Evolutionary conservation across 2,329 filamentous ascomycete species (phyloP).

Genomic region (Aspergillus fructus): DNA sequence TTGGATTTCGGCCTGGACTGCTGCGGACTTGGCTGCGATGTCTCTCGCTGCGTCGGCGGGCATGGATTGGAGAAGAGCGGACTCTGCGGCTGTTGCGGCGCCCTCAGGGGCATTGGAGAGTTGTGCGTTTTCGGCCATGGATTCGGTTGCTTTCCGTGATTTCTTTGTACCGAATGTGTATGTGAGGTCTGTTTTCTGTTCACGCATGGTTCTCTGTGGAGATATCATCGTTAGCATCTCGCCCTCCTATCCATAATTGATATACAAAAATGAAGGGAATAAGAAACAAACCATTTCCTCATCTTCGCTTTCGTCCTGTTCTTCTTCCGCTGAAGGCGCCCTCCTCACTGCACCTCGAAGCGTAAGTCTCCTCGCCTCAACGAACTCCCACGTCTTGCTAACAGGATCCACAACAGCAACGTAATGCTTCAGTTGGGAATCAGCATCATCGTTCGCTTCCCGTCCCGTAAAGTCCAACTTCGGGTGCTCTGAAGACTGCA

Average conservation of each 20-base stretch:
- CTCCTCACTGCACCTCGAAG: constrained; percentile 50
- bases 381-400: constrained; percentile 53
- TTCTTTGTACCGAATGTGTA: constrained; percentile 53
- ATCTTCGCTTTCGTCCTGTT: constrained; percentile 29
- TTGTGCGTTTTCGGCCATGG: constrained; percentile 49
- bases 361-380: constrained; percentile 55
- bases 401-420: constrained; percentile 60
- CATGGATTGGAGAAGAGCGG: constrained; percentile 45
- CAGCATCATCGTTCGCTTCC: constrained; percentile 50
- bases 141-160: constrained; percentile 49
- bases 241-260: background rate
- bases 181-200: constrained; percentile 44
- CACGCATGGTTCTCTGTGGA: constrained; percentile 37
- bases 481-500: constrained; percentile 61
- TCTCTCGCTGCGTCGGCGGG: constrained; percentile 33
- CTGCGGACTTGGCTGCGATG: constrained; percentile 31
- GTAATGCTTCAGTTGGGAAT: constrained; percentile 59
- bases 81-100: constrained; percentile 38
- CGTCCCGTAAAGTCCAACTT: constrained; percentile 60
- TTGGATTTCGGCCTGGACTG: constrained; percentile 44
- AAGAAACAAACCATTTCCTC: constrained; percentile 28
- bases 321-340: constrained; percentile 25
- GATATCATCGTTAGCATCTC: background rate
- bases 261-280: background rate
- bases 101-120: constrained; percentile 41